Base-by-base conservation (phyloP, 129 eudicot species). In the Pittosporum tobira region DNA sequence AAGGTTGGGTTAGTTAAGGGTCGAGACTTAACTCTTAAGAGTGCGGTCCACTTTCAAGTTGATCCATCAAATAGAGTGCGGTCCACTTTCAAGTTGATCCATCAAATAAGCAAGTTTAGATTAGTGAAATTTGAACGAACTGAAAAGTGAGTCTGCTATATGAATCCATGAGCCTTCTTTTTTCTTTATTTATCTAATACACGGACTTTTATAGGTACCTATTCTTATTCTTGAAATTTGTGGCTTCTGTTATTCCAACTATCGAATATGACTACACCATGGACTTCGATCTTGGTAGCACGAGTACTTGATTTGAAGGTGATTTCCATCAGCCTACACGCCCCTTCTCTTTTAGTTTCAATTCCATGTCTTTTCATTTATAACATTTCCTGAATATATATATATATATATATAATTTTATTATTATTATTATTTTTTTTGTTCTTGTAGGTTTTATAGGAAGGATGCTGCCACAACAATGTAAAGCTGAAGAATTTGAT, bases 261-360 rank as follows among this genome's bases (percentile, higher is more conserved):
- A 90, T 90, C 47, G 98, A 90, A 68, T 90, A 90, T 60, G 98
- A 90, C 59, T 85, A 90, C 81, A 90, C 98, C 58, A 78, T 90
- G 95, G 98, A 86, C 80, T 90, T 90, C 42, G 95, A 90, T 34
- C 78, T 90, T 28, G 98, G 95, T 49, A 83, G 89, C 87, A 73
- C 88, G 45, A 84, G 93, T 59, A 63, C 79, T 67, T 89, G 60
- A 84, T 58, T 64, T 31, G 18, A 50, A 76, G 77, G 71, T 55
- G 53, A 64, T 25, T 57, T 30, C 9, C 10, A 0, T 5, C 2
- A 11, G n/a, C n/a, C n/a, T n/a, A n/a, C n/a, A 27, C 18, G 8
- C 19, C 23, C 38, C 20, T 58, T 40, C 13, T 36, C 28, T 53
- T 22, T 21, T 42, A 7, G 4, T 16, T 44, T 22, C 51, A 9